Evolutionary conservation across 2,329 filamentous ascomycete species (phyloP).

Genomic region (Paecilomyces sp.): DNA sequence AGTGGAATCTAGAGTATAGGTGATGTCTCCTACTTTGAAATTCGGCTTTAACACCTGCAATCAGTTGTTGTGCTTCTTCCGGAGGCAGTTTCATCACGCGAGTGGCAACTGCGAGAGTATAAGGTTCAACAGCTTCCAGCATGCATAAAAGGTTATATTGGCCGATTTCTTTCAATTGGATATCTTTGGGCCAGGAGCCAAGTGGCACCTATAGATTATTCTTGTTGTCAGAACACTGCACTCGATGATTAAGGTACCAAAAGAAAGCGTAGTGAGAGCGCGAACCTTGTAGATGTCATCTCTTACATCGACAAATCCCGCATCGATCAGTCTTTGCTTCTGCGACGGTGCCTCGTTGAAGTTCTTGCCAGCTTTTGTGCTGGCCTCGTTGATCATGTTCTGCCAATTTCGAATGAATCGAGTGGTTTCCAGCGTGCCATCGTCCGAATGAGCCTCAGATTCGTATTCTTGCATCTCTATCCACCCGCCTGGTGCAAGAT

Average conservation of each 20-base stretch:
- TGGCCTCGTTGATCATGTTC: constrained; percentile 13
- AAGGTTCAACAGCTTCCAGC: constrained; percentile 15
- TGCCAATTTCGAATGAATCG: constrained; percentile 16
- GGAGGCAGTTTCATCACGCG: constrained; percentile 15
- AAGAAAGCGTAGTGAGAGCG: not conserved
- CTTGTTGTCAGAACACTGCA: not conserved
- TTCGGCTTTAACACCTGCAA: constrained; percentile 21
- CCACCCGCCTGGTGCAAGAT: constrained; percentile 22
- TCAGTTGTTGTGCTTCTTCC: constrained; percentile 20
- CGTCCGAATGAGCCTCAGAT: constrained; percentile 13
- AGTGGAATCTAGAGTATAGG: constrained; percentile 13
- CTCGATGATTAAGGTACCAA: not conserved
- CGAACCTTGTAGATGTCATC: constrained; percentile 18
- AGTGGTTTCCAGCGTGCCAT: constrained; percentile 9
- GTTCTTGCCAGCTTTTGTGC: constrained; percentile 12
- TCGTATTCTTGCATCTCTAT: constrained; percentile 21
- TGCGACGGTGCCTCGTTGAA: constrained; percentile 18
- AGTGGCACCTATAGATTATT: constrained; percentile 15
- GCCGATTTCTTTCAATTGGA: constrained; percentile 32
- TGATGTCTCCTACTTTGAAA: constrained; percentile 18
- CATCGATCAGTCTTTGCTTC: constrained; percentile 18
- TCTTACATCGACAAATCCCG: constrained; percentile 25
- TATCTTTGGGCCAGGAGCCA: constrained; percentile 23
- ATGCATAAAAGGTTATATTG: constrained; percentile 13
- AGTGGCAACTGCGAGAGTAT: constrained; percentile 16